Evolutionary conservation across 31 red algal species (phyloP), one percentile per base, ranked within the genome.

Genomic region (Odonthalia washingtoniensis): DNA sequence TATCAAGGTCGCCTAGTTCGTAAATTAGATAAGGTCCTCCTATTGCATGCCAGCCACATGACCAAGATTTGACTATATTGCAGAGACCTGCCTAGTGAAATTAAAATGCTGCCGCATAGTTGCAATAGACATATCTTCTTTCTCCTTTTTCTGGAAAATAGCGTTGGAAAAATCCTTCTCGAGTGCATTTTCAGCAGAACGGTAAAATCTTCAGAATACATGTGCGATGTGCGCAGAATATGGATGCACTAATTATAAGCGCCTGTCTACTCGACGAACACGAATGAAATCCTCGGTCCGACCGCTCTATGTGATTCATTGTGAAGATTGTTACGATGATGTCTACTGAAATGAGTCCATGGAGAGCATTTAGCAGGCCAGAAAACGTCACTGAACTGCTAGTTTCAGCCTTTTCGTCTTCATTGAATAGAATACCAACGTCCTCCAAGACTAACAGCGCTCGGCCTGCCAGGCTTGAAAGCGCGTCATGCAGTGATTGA

Each of bases 361-460:
- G 89, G 57, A 96, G 52, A n/a, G 78, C 84, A 45, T 96, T 96
- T 3, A 96, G 74, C 79, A 96, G 76, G 32, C 94, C 94, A 32
- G 94, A 96, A 67, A 96, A 96, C 14, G 89, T 89, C 61, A 96
- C 43, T 21, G 60, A 39, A 17, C 60, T 40, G 28, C 44, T n/a
- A 24, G 67, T 70, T 82, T 86, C 82, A 57, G 75, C 70, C 83
- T 77, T 85, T n/a, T 83, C 80, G 45, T 86, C 80, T 75, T 75
- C 78, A 53, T 84, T 81, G 70, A 96, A 96, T 21, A 92, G 65
- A 3, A 82, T 83, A 68, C 92, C 94, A 46, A 96, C 85, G 75
- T 96, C 94, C 67, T 96, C 94, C 24, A 96, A 41, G 2, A 96
- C 89, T 38, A 96, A 52, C 5, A 96, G 45, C 37, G 94, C 79